Evolutionary conservation across 2,329 filamentous ascomycete species (phyloP).

Genomic region (Cercospora sojina): DNA sequence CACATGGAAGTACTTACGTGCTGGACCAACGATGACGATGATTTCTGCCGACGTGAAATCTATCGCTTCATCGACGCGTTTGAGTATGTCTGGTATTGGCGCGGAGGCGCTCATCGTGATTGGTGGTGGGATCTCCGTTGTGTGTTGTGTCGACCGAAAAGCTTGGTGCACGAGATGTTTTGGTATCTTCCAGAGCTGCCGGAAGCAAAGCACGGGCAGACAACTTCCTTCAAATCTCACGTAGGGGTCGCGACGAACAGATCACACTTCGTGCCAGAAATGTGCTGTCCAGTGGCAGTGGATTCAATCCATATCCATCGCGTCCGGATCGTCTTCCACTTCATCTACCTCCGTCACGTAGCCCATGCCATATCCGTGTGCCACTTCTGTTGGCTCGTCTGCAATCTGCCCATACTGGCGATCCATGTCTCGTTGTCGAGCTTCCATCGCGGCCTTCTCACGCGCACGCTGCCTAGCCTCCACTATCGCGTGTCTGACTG

Average conservation of each 20-base stretch:
- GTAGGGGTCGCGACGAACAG: background rate
- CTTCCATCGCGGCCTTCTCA: conserved; percentile 46
- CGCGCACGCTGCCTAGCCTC: conserved; percentile 71
- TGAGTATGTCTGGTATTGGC: background rate
- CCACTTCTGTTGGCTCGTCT: conserved; percentile 32
- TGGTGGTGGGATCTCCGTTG: background rate
- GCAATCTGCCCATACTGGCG: conserved; percentile 31
- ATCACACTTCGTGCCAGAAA: background rate
- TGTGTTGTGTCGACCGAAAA: background rate
- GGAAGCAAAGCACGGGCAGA: background rate
- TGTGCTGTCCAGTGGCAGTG: background rate
- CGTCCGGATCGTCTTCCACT: conserved; percentile 59
- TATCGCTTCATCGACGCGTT: background rate
- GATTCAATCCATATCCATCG: conserved; percentile 62
- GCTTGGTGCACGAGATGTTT: background rate
- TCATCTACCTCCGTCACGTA: conserved; percentile 27
- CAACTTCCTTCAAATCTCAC: background rate
- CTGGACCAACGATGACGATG: background rate
- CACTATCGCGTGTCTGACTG: conserved; percentile 77
- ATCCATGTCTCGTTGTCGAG: conserved; percentile 37
- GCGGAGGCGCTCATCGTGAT: background rate
- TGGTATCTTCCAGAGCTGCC: background rate
- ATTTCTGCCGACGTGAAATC: background rate
- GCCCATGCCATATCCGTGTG: conserved; percentile 36
- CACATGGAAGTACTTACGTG: background rate